Evolutionary conservation across 148 eudicot genomes (phyloP).

Genomic region (Fagopyrum homotropicum): DNA sequence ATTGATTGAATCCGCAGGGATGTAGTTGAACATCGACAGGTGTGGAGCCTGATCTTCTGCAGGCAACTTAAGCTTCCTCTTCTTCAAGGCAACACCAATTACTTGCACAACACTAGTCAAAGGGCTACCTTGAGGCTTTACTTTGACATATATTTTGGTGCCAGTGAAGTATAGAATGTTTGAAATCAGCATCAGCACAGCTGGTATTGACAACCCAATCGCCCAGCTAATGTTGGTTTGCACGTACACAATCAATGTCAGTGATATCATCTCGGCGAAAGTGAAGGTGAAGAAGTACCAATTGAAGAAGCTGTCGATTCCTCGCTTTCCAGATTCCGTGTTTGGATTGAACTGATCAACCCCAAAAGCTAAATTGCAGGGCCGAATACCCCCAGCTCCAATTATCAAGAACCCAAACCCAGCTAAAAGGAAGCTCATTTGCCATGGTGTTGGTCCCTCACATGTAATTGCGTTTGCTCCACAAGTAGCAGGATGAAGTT

Average conservation of each 20-base stretch:
- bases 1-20: slow-evolving; percentile 48
- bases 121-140: slow-evolving; percentile 80
- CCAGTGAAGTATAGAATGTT: slow-evolving; percentile 50
- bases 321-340: slow-evolving; percentile 17
- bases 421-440: slow-evolving; percentile 13
- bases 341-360: slow-evolving; percentile 19
- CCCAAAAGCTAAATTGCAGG: slow-evolving; percentile 18
- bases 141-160: slow-evolving; percentile 58
- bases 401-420: slow-evolving; percentile 16
- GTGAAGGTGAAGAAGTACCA: slow-evolving; percentile 58
- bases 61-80: slow-evolving; percentile 33
- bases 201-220: slow-evolving; percentile 70
- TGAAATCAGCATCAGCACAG: slow-evolving; percentile 57
- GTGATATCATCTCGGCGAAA: slow-evolving; percentile 62
- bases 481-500: slow-evolving; percentile 14
- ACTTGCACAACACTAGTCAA: slow-evolving; percentile 52
- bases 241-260: slow-evolving; percentile 70
- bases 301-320: slow-evolving; percentile 16
- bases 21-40: slow-evolving; percentile 31
- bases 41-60: slow-evolving; percentile 22
- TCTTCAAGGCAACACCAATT: slow-evolving; percentile 51
- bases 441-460: slow-evolving; percentile 9
- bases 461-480: not conserved
- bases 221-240: slow-evolving; percentile 75
- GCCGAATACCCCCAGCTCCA: slow-evolving; percentile 15